Evolutionary conservation across 164 flowering plant genomes (phyloP), one percentile per base, ranked within the genome.

Genomic region (Stephania japonica): DNA sequence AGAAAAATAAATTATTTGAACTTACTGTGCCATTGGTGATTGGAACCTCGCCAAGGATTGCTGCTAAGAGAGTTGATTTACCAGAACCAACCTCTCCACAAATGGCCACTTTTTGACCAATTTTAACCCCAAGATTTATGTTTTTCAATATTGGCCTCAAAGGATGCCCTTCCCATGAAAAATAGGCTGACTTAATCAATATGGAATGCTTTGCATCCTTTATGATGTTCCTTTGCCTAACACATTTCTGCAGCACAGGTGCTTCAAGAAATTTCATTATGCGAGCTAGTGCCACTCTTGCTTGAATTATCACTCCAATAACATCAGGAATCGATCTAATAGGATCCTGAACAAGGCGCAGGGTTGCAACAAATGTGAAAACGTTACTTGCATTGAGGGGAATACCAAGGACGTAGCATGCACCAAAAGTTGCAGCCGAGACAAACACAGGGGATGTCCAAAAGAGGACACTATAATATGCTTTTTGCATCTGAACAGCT

Each of bases 31-130:
- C 94, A n/a, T 75, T 32, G 5, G 81, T 68, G 25, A 72, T 73
- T 56, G 89, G 88, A 67, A 86, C 81, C 77, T 90, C 94, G 72
- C 94, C 90, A 56, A 88, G 87, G 75, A 86, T 77, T 38, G 89
- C 85, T 13, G 90, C 87, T 65, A 89, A 56, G 76, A 89, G 89
- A n/a, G 88, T 86, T 72, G 93, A 88, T 82, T 88, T 89, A 3
- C 94, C 91, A 0, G 94, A 85, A 7, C 94, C 94, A 65, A 89
- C 94, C 79, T 86, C 89, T 67, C 89, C 92, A 71, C 90, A 87
- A 7, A 89, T 80, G 9, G 92, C 92, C 41, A 86, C 77, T 68
- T 86, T 86, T 73, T 86, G 85, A 32, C 87, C 86, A 23, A 77
- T 78, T 69, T 72, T 79, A 68, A 84, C 83, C 67, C 43, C 82